These are phyloP conservation scores for Cercospora sesami DNA, from an alignment of 2,329 filamentous ascomycete species.

Conservation along the genomic window DNA sequence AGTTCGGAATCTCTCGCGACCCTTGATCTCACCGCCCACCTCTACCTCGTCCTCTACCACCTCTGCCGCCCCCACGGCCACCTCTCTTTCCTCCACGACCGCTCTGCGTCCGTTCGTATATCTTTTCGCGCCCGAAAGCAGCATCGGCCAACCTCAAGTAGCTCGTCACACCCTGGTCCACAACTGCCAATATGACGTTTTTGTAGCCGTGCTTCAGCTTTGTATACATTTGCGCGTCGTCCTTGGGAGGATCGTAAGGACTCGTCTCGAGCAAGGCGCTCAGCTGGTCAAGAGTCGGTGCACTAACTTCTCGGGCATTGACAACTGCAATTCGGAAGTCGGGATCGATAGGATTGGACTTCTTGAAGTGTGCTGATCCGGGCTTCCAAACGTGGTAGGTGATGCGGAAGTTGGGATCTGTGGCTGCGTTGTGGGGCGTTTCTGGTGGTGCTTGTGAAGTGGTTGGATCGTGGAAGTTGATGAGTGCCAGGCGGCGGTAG, in stretches of 20 bases:
- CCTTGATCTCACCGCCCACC: slow-evolving; percentile 9
- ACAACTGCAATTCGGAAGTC: slow-evolving; percentile 85
- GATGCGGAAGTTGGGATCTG: slow-evolving; percentile 62
- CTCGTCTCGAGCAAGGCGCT: slow-evolving; percentile 69
- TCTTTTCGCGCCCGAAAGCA: slow-evolving; percentile 68
- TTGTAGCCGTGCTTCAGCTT: slow-evolving; percentile 80
- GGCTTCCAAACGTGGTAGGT: slow-evolving; percentile 84
- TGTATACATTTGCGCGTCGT: slow-evolving; percentile 61
- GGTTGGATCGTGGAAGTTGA: slow-evolving; percentile 67
- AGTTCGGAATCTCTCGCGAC: not conserved
- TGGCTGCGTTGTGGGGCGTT: slow-evolving; percentile 36
- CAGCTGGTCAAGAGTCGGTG: slow-evolving; percentile 75
- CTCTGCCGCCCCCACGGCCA: slow-evolving; percentile 42
- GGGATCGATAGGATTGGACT: slow-evolving; percentile 72
- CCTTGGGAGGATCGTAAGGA: slow-evolving; percentile 63
- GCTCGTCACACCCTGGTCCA: slow-evolving; percentile 86
- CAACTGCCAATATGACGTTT: slow-evolving; percentile 81
- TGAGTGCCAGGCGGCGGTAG: slow-evolving; percentile 72
- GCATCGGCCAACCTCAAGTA: slow-evolving; percentile 80
- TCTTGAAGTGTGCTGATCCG: slow-evolving; percentile 64
- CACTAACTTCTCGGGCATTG: slow-evolving; percentile 67
- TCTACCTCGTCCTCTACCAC: slow-evolving; percentile 41
- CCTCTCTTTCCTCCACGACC: slow-evolving; percentile 36
- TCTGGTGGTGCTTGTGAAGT: slow-evolving; percentile 27
- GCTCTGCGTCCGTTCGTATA: slow-evolving; percentile 61